A percentile compares a stretch with the other conserved stretches of the same genome.
Conservation (phyloP, 768 basidiomycete species). For the Lactifluus subvellereus region DNA sequence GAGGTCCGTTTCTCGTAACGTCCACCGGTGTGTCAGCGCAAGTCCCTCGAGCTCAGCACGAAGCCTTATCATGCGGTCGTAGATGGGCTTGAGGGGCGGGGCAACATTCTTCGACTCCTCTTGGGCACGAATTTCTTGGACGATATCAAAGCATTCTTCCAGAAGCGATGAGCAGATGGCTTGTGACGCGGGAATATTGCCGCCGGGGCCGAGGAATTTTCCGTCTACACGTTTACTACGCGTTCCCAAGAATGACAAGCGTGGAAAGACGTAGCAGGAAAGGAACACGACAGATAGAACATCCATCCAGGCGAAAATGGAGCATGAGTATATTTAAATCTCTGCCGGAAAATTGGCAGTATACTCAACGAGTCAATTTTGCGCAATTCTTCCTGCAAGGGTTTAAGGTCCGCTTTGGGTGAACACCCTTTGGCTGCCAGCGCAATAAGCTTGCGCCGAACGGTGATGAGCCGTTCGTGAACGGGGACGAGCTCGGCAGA, state of each 20-base stretch:
- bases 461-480: constrained; percentile 80
- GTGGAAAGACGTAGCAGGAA: constrained; percentile 21
- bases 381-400: constrained; percentile 85
- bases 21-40: constrained; percentile 96
- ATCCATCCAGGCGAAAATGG: constrained; percentile 4
- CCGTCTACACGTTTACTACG: constrained; percentile 87
- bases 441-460: constrained; percentile 83
- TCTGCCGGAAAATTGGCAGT: constrained; percentile 22
- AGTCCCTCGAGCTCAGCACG: constrained; percentile 85
- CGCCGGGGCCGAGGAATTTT: constrained; percentile 89
- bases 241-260: constrained; percentile 18
- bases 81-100: constrained; percentile 82
- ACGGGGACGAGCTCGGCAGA: constrained; percentile 87
- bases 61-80: constrained; percentile 84
- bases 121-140: constrained; percentile 90
- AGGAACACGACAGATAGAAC: not conserved
- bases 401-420: constrained; percentile 82
- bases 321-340: constrained; percentile 2
- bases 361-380: constrained; percentile 93
- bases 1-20: constrained; percentile 86
- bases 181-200: constrained; percentile 85
- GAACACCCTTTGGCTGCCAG: constrained; percentile 84
- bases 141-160: constrained; percentile 94
- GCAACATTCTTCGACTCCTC: constrained; percentile 88
- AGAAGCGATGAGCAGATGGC: constrained; percentile 86